Conservation (phyloP, 2,329 filamentous ascomycete species). For the Pseudogymnoascus sp. region DNA sequence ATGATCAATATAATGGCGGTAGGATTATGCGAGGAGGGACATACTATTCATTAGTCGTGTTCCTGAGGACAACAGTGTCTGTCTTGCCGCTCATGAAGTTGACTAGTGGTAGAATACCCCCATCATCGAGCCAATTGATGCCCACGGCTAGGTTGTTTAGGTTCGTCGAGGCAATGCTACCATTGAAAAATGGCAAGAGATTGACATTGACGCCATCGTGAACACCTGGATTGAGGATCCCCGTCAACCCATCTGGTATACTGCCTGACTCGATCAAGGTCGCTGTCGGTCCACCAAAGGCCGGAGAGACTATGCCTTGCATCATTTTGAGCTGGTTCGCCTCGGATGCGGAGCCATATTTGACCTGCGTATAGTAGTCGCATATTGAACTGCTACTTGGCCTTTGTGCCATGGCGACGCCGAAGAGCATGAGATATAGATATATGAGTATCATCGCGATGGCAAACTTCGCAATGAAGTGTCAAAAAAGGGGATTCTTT, state of each 20-base stretch:
- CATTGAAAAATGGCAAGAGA: conserved; percentile 27
- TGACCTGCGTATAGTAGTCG: conserved; percentile 25
- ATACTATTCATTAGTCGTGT: conserved; percentile 26
- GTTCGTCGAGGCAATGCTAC: conserved; percentile 22
- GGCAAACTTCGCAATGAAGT: neutral
- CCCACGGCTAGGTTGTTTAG: conserved; percentile 22
- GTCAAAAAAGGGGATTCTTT: neutral
- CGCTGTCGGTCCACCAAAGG: conserved; percentile 22
- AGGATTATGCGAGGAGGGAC: neutral
- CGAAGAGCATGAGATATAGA: neutral
- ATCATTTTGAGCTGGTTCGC: conserved; percentile 24
- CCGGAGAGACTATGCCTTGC: conserved; percentile 25
- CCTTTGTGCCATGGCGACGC: conserved; percentile 15
- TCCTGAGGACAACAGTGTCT: conserved; percentile 16
- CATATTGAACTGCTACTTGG: conserved; percentile 26
- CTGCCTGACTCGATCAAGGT: conserved; percentile 13
- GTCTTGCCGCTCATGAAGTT: conserved; percentile 22
- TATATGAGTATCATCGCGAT: neutral
- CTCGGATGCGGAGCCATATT: conserved; percentile 21
- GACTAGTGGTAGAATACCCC: conserved; percentile 21
- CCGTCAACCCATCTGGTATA: conserved; percentile 17
- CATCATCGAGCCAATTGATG: conserved; percentile 28
- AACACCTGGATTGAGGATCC: conserved; percentile 25
- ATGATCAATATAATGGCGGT: neutral
- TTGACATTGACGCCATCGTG: conserved; percentile 20